Base-by-base conservation (phyloP, 106 monocot genomes). In the Cymbidium sinense region DNA sequence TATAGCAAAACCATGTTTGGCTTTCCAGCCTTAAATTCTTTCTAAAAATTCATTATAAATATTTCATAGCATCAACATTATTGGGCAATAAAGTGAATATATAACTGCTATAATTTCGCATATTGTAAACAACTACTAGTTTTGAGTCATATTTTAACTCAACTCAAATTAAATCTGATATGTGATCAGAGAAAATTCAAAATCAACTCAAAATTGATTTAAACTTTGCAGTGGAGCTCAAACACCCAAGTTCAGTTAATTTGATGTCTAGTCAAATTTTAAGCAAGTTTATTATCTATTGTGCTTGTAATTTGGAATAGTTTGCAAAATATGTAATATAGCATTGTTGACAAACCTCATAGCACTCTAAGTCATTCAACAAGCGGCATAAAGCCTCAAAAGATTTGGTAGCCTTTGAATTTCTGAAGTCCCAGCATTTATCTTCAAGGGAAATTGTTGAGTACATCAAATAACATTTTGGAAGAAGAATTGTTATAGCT, bases 361-460 rank as follows among this genome's bases (percentile, higher is more conserved):
- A 83, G 69, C 73, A 74, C 64, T 74, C 64, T 17, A 33, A 74
- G 62, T 83, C 83, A 64, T 83, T 83, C 7, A 78, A 11, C 5
- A 83, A 34, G 52, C 74, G 78, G 36, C 50, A 58, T 28, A 33
- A 34, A 15, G 73, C 2, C 83, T 74, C 74, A 8, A 54, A 27
- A 29, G 64, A 23, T 19, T 11, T 52, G 8, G 82, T 82, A 18
- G 77, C 77, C 15, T 2, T 39, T 4, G 15, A 12, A 29, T 31
- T 34, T 4, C 72, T 6, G 15, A n/a, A n/a, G n/a, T n/a, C n/a
- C n/a, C n/a, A n/a, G n/a, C n/a, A n/a, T n/a, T n/a, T n/a, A n/a
- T n/a, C n/a, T n/a, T n/a, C n/a, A n/a, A n/a, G n/a, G n/a, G n/a
- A n/a, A n/a, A n/a, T n/a, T n/a, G n/a, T n/a, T n/a, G n/a, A n/a